phyloP scores from a whole-genome alignment of 2,329 filamentous ascomycete species.

The Hypoxylon sp. region DNA sequence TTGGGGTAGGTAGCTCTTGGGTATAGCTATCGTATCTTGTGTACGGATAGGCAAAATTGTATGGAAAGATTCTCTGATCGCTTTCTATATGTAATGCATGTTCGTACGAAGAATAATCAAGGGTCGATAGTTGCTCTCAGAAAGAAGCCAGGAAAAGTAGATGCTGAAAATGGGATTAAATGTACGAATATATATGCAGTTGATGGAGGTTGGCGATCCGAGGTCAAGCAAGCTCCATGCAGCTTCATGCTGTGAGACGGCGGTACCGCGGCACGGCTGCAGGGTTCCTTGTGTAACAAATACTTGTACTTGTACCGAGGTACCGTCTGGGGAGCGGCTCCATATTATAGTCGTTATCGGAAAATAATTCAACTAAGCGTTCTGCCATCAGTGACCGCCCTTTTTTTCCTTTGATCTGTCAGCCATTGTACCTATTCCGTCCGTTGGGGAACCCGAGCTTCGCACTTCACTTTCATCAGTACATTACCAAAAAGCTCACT shows the following conservation, averaged over 20 bases:
- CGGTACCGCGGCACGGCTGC: constrained; percentile 1
- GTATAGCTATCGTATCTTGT: too few species aligned
- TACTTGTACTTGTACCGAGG: too few species aligned
- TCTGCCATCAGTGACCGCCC: constrained; percentile 37
- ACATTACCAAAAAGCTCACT: too few species aligned
- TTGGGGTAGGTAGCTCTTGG: not conserved
- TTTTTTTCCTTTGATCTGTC: constrained; percentile 35
- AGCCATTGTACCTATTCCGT: not conserved
- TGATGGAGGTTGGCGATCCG: too few species aligned
- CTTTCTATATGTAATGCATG: not conserved
- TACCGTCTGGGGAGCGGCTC: too few species aligned
- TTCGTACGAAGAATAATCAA: not conserved
- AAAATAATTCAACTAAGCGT: constrained; percentile 1
- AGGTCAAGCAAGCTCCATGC: not conserved
- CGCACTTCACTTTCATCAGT: not conserved
- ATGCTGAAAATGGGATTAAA: not conserved
- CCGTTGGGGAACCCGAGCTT: too few species aligned
- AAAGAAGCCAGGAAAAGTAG: not conserved
- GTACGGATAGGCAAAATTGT: too few species aligned
- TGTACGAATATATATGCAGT: constrained; percentile 2
- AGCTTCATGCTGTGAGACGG: not conserved
- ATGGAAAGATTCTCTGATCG: not conserved
- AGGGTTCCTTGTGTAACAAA: not conserved
- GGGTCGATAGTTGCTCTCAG: not conserved
- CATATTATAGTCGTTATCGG: not conserved